Percentiles rank a stretch among this genome's conserved stretches.
Conservation (phyloP, 345 rosid species). For the rapeseed (Brassica napus) region Da-Ae NC_063447.1:3339001-3339500, state of each 20-base stretch:
- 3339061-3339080: too few species aligned
- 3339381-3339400: conserved; percentile 58
- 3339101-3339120: not conserved
- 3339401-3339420: conserved; percentile 48
- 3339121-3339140: conserved; percentile 19
- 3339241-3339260: conserved; percentile 5
- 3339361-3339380: conserved; percentile 61
- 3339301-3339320: conserved; percentile 63
- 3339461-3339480: conserved; percentile 71
- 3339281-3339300: conserved; percentile 53
- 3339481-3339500: conserved; percentile 73
- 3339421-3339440: conserved; percentile 62
- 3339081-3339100: not conserved
- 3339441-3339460: conserved; percentile 50
- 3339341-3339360: conserved; percentile 59
- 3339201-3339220: conserved; percentile 16
- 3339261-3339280: conserved; percentile 45
- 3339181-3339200: conserved; percentile 26
- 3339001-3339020: too few species aligned
- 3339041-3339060: too few species aligned
- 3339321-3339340: conserved; percentile 69
- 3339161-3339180: not conserved
- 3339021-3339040: too few species aligned
- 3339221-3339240: conserved; percentile 4
- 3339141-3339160: conserved; percentile 7